Base-by-base conservation (phyloP, 2,329 filamentous ascomycete species). In the Fusarium longipes region DNA sequence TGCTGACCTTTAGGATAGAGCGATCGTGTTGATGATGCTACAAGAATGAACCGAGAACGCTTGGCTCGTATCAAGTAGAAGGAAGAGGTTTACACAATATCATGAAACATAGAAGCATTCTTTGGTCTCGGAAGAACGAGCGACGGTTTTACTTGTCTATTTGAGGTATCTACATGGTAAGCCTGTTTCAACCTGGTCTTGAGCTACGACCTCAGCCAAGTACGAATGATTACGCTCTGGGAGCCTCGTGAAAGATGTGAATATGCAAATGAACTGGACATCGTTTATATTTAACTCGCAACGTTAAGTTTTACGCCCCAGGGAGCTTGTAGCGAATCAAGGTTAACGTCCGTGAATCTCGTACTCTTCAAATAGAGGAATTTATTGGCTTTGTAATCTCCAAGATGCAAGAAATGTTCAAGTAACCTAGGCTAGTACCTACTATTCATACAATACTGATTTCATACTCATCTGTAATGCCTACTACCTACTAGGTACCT, bases 1-100 rank as follows among this genome's bases (percentile, higher is more conserved):
- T 42, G 39, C 77, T 82, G 75, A 81, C 62, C 30, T 24, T 42
- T 33, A 12, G 43, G 52, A 53, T 77, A 93, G 92, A 95, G 90
- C 80, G 93, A 97, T 77, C 86, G 84, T 71, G 92, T 97, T 70
- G 91, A 93, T 77, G 91, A 95, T 70, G 87, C 91, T 75, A 92
- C 95, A 73, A 88, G 88, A 59, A 88, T 93, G 86, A 94, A 94
- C 82, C 85, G 91, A 68, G 88, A 90, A 73, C 86, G 88, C 70
- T 77, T 93, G 77, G 88, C 91, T 73, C 85, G 89, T 48, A 89
- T 90, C 58, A 81, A 76, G 57, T 82, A 24, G 11, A 24, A 75
- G 68, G 20, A 25, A 75, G 68, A 18, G 63, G 39, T 17, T 17
- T 15, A 20, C 27, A 48, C 27, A 49, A 33, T 30, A 30, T 51